phyloP scores from a whole-genome alignment of 192 early-diverging fungal genomes.

The Coemansia sp. region DNA sequence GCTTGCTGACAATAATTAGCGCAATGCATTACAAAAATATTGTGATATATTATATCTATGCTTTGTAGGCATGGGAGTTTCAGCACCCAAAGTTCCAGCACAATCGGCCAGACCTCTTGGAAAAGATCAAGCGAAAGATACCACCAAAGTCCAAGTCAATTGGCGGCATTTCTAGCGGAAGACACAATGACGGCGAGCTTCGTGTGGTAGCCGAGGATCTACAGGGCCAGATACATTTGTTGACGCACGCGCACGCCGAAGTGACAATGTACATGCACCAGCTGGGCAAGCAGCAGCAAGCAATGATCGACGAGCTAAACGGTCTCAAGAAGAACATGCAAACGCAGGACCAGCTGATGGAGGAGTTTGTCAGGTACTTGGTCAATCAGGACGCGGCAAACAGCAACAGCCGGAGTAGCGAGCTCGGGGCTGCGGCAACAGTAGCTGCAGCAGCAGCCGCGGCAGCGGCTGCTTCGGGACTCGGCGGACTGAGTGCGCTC shows the following conservation, averaged over 20 bases:
- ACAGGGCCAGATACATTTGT: slow-evolving; percentile 54
- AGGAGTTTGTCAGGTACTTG: slow-evolving; percentile 56
- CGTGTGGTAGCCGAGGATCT: slow-evolving; percentile 50
- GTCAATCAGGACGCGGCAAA: slow-evolving; percentile 54
- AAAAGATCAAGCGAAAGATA: slow-evolving; percentile 72
- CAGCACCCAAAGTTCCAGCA: slow-evolving; percentile 83
- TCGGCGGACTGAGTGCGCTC: slow-evolving; percentile 27
- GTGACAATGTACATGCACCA: slow-evolving; percentile 59
- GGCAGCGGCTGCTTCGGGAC: slow-evolving; percentile 35
- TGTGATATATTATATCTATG: not conserved
- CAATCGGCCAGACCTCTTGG: slow-evolving; percentile 67
- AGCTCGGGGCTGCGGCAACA: slow-evolving; percentile 28
- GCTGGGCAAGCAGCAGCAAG: slow-evolving; percentile 56
- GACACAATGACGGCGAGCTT: slow-evolving; percentile 43
- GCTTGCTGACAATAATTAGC: not conserved
- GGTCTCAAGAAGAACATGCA: slow-evolving; percentile 59
- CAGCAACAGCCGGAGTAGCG: slow-evolving; percentile 18
- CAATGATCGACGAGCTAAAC: slow-evolving; percentile 55
- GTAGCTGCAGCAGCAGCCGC: slow-evolving; percentile 36
- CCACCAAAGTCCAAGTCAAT: slow-evolving; percentile 56
- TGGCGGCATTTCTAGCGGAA: slow-evolving; percentile 41
- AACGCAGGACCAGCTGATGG: slow-evolving; percentile 57
- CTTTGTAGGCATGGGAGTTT: slow-evolving; percentile 82
- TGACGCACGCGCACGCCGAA: slow-evolving; percentile 56
- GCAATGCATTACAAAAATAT: not conserved